These are phyloP conservation scores for Chaetomiaceae sp. DNA, from an alignment of 2,329 filamentous ascomycete genomes.

Conservation along the genomic window DNA sequence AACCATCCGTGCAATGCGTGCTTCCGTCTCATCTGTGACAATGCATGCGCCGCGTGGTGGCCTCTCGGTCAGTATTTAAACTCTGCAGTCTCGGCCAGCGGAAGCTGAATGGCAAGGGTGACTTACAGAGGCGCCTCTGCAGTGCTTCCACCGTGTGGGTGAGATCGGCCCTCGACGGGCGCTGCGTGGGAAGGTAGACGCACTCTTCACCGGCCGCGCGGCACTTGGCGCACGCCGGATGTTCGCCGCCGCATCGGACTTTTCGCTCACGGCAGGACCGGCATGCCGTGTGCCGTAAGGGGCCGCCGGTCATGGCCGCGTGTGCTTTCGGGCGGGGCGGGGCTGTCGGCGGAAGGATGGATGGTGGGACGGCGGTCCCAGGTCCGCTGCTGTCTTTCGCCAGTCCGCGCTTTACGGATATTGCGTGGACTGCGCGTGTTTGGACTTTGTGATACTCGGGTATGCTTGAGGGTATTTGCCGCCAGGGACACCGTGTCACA, in stretches of 20 bases:
- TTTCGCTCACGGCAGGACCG: not conserved
- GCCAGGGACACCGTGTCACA: no score
- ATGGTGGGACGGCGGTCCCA: no score
- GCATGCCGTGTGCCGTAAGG: not conserved
- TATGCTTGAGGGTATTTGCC: no score
- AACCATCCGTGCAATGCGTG: not conserved
- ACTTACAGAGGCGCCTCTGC: not conserved
- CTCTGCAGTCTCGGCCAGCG: not conserved
- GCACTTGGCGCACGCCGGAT: not conserved
- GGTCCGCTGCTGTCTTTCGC: no score
- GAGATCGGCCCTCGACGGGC: not conserved
- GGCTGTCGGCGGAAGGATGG: no score
- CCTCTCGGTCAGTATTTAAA: not conserved
- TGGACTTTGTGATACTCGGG: no score
- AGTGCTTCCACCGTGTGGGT: not conserved
- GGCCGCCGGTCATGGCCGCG: not conserved
- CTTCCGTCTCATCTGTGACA: not conserved
- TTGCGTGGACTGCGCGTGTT: no score
- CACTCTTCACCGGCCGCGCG: not conserved
- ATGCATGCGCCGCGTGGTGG: not conserved
- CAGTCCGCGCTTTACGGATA: no score
- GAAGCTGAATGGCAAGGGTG: not conserved
- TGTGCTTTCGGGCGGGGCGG: not conserved
- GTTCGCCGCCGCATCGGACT: not conserved
- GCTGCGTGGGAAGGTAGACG: not conserved